phyloP scores from a whole-genome alignment of 2,329 filamentous ascomycete species.

The Chaetomiaceae sp. region DNA sequence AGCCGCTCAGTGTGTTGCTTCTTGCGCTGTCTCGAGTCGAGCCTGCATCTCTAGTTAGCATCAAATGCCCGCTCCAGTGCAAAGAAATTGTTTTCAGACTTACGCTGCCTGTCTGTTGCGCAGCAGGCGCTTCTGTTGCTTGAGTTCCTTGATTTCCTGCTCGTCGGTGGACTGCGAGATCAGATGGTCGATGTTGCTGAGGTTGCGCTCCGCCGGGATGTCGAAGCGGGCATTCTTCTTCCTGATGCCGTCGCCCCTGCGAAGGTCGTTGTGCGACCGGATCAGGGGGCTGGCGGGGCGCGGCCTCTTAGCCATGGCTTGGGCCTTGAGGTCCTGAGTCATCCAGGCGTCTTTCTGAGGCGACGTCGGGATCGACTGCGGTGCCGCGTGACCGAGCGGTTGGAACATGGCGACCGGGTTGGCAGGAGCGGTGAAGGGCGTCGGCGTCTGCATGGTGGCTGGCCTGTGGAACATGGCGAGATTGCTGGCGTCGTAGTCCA shows the following conservation, averaged over 20 bases:
- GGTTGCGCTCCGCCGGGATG: slow-evolving; percentile 87
- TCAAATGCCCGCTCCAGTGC: neutral
- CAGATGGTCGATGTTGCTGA: slow-evolving; percentile 90
- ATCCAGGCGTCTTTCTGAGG: slow-evolving; percentile 55
- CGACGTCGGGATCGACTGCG: slow-evolving; percentile 48
- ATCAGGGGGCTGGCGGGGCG: slow-evolving; percentile 62
- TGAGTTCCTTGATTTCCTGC: slow-evolving; percentile 93
- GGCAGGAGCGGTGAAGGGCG: slow-evolving; percentile 50
- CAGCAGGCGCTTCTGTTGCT: slow-evolving; percentile 93
- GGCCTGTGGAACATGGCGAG: slow-evolving; percentile 49
- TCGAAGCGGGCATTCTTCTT: slow-evolving; percentile 99
- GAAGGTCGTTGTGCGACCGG: slow-evolving; percentile 70
- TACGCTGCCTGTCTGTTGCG: slow-evolving; percentile 97
- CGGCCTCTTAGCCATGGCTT: slow-evolving; percentile 56
- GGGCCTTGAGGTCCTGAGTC: slow-evolving; percentile 43
- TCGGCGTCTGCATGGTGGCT: slow-evolving; percentile 42
- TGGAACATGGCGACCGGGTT: slow-evolving; percentile 52
- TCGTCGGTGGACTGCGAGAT: slow-evolving; percentile 86
- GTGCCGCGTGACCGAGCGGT: slow-evolving; percentile 41
- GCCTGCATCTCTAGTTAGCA: slow-evolving; percentile 45
- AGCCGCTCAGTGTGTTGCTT: slow-evolving; percentile 97
- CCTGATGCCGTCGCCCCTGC: slow-evolving; percentile 80
- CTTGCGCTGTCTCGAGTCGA: slow-evolving; percentile 95
- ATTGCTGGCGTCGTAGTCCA: slow-evolving; percentile 48
- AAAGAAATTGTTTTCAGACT: slow-evolving; percentile 35